Percentiles rank a stretch among this genome's conserved stretches.
Evolutionary conservation across 2,329 filamentous ascomycete genomes (phyloP).

Genomic region (Xylariaceae sp.): DNA sequence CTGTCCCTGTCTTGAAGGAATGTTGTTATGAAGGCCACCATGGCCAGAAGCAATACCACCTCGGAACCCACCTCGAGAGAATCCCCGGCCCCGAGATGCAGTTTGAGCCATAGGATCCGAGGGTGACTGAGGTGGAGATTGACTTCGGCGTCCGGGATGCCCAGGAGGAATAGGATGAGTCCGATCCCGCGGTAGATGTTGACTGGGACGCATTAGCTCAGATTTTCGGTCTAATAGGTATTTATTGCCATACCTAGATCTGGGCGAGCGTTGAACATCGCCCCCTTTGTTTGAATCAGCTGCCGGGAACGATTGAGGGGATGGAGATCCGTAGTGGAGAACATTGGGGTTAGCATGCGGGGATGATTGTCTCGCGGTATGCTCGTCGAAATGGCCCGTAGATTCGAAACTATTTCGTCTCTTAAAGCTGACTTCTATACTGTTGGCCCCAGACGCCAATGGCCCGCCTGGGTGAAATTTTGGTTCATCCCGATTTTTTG

Average conservation of each 20-base stretch:
- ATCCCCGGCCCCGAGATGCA: slow-evolving; percentile 38
- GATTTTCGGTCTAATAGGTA: slow-evolving; percentile 25
- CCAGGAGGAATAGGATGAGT: slow-evolving; percentile 2
- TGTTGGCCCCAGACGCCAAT: slow-evolving; percentile 43
- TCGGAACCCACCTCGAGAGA: slow-evolving; percentile 52
- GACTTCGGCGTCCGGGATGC: slow-evolving; percentile 30
- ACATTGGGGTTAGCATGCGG: slow-evolving; percentile 50
- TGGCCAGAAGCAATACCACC: slow-evolving; percentile 49
- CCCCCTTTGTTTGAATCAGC: slow-evolving; percentile 48
- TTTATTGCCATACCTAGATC: slow-evolving; percentile 25
- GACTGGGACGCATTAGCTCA: slow-evolving; percentile 29
- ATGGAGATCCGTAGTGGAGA: slow-evolving; percentile 54
- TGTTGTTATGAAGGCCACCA: slow-evolving; percentile 52
- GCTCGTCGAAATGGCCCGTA: slow-evolving; percentile 36
- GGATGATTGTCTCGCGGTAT: slow-evolving; percentile 44
- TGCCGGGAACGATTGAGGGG: slow-evolving; percentile 53
- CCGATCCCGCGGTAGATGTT: slow-evolving; percentile 12
- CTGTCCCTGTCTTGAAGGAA: slow-evolving; percentile 60
- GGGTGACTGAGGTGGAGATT: slow-evolving; percentile 49
- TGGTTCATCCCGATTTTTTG: slow-evolving; percentile 37
- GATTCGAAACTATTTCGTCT: slow-evolving; percentile 37
- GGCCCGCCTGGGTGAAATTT: slow-evolving; percentile 35
- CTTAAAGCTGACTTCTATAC: slow-evolving; percentile 43
- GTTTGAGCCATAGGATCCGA: slow-evolving; percentile 51
- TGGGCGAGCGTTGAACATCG: slow-evolving; percentile 40